A percentile compares a stretch with the other conserved stretches of the same genome.
These are phyloP conservation scores for Rickenella mellea DNA, from an alignment of 768 basidiomycete genomes.

Conservation along the genomic window DNA sequence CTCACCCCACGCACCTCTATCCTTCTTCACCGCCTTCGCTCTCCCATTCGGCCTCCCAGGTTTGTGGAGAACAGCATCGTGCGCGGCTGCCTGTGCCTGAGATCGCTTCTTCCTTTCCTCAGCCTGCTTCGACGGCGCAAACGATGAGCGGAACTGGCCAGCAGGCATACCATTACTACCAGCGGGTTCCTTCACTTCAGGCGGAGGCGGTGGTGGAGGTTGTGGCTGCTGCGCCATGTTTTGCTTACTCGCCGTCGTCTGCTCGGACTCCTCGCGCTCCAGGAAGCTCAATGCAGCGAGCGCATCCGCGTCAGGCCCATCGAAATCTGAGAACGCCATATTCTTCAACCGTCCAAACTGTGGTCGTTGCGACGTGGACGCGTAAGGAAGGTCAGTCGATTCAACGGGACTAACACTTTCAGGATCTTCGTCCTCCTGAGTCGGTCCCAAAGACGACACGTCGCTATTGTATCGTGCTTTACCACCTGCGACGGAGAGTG, in stretches of 20 bases:
- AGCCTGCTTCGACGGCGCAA: slow-evolving; percentile 78
- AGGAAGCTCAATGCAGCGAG: slow-evolving; percentile 74
- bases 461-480: slow-evolving; percentile 9
- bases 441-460: slow-evolving; percentile 9
- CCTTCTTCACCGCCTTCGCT: slow-evolving; percentile 32
- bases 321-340: slow-evolving; percentile 22
- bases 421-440: slow-evolving; percentile 15
- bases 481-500: slow-evolving; percentile 29
- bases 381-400: background rate
- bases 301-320: slow-evolving; percentile 57
- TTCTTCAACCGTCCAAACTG: background rate
- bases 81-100: slow-evolving; percentile 76
- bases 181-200: slow-evolving; percentile 24
- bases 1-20: slow-evolving; percentile 41
- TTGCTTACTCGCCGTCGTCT: slow-evolving; percentile 12
- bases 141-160: slow-evolving; percentile 68
- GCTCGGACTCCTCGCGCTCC: slow-evolving; percentile 33
- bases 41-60: slow-evolving; percentile 52
- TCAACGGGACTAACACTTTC: slow-evolving; percentile 11
- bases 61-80: slow-evolving; percentile 65
- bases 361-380: slow-evolving; percentile 1
- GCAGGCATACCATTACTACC: slow-evolving; percentile 16
- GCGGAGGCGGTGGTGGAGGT: slow-evolving; percentile 18
- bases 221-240: slow-evolving; percentile 22
- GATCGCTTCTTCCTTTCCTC: slow-evolving; percentile 77